Conservation (phyloP, 1,284 basidiomycete genomes). For the Xerocomus minutiporus region DNA sequence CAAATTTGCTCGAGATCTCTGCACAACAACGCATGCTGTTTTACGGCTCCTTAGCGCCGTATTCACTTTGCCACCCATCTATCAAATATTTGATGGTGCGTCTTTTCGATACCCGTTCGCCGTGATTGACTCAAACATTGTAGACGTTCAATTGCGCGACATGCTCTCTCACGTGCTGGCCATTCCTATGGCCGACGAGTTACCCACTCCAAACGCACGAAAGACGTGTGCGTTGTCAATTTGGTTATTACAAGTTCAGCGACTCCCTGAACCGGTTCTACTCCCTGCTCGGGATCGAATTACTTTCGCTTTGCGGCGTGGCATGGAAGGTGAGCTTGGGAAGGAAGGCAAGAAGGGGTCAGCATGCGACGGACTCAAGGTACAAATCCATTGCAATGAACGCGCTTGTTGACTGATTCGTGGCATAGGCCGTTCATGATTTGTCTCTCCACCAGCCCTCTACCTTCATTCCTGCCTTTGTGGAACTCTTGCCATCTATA, state of each 20-base stretch:
- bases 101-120: constrained; percentile 8
- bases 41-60: constrained; percentile 58
- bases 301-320: constrained; percentile 62
- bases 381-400: constrained; percentile 27
- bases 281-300: constrained; percentile 58
- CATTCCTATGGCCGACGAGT: constrained; percentile 59
- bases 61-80: constrained; percentile 55
- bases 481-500: constrained; percentile 54
- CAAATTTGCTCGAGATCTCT: constrained; percentile 71
- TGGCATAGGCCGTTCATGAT: constrained; percentile 63
- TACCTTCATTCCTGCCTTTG: constrained; percentile 62
- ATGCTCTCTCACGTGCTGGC: constrained; percentile 61
- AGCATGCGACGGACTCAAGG: constrained; percentile 68
- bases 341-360: constrained; percentile 83
- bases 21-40: constrained; percentile 62
- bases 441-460: constrained; percentile 56
- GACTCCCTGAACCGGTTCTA: constrained; percentile 58
- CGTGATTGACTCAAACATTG: constrained; percentile 3
- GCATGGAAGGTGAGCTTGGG: constrained; percentile 76
- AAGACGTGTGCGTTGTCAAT: constrained; percentile 75
- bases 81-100: constrained; percentile 59
- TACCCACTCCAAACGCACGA: constrained; percentile 76
- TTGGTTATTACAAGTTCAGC: constrained; percentile 64
- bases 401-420: constrained; percentile 6
- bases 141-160: constrained; percentile 54